phyloP scores from a whole-genome alignment of 768 basidiomycete species.

The Candolleomyces aberdarensis region DNA sequence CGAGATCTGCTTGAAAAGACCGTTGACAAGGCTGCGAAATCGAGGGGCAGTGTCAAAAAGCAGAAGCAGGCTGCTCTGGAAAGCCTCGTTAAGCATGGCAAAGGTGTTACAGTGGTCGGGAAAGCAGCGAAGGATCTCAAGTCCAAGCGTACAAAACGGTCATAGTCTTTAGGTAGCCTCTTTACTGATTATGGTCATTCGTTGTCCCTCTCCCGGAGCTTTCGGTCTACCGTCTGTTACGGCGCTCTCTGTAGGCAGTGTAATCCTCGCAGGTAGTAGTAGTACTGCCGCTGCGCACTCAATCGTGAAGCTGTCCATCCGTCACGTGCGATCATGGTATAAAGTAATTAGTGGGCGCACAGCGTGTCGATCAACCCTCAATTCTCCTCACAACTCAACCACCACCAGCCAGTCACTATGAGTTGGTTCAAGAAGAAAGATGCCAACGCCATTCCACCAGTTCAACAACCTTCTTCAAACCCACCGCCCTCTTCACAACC shows the following conservation, averaged over 20 bases:
- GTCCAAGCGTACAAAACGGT: conserved; percentile 25
- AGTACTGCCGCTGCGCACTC: background rate
- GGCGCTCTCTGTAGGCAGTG: too few species aligned
- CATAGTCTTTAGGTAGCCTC: conserved; percentile 1
- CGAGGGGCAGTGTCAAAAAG: conserved; percentile 58
- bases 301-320: conserved; percentile 7
- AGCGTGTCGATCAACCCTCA: background rate
- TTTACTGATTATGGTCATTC: background rate
- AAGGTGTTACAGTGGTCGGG: conserved; percentile 85
- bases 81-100: conserved; percentile 79
- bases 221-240: too few species aligned
- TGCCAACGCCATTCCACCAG: conserved; percentile 65
- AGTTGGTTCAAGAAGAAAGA: conserved; percentile 70
- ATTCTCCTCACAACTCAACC: conserved; percentile 15
- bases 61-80: conserved; percentile 84
- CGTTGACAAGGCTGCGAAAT: conserved; percentile 60
- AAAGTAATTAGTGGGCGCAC: conserved; percentile 3
- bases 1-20: conserved; percentile 61
- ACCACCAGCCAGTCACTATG: conserved; percentile 34
- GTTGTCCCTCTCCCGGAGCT: background rate
- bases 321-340: background rate
- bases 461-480: conserved; percentile 32
- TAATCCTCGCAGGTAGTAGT: background rate
- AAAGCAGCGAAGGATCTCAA: conserved; percentile 47
- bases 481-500: conserved; percentile 37